Base-by-base conservation (phyloP, 305 asterid species). In the Petunia hybrid region DNA sequence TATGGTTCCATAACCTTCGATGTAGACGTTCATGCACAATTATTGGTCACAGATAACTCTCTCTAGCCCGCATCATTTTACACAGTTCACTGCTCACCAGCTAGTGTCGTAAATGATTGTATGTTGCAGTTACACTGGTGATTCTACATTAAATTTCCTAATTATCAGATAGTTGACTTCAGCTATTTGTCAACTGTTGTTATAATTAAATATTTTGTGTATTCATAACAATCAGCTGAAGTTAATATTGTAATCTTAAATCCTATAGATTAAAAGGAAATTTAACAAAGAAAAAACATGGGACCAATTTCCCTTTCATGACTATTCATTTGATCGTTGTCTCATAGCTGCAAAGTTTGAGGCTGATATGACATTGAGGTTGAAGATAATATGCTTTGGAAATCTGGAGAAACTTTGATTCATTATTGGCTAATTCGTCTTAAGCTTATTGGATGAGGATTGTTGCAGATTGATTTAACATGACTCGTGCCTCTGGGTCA, bases 1-100 rank as follows among this genome's bases (percentile, higher is more conserved):
- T 51, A 64, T 59, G 59, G 59, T 63, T 80, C 82, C 82, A 51
- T 64, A 76, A 60, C 56, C 63, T 57, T 57, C 10, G 63, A 57
- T 57, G 3, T n/a, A 5, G 63, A 57, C 63, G 0, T n/a, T 8
- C 12, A 13, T 73, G 46, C 13, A 51, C 63, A 73, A 73, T 73
- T 51, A 73, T 51, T 73, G 78, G 63, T 36, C 36, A n/a, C 35
- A 48, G n/a, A 73, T 51, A 71, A 51, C 14, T 62, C 42, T 22
- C 9, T 22, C 43, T 69, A 16, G 9, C 40, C 76, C 57, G 31
- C 76, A 46, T 43, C 40, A 42, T 8, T 42, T 69, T 43, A 8
- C 42, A 4, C 10, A 35, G 43, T 31, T 46, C 77, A 46, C 43
- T 71, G 31, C 31, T 22, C 31, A 22, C 31, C 31, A 22, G 31